Evolutionary conservation across 2,329 filamentous ascomycete genomes (phyloP), one percentile per base, ranked within the genome.

Genomic region (Phoma herbarum): DNA sequence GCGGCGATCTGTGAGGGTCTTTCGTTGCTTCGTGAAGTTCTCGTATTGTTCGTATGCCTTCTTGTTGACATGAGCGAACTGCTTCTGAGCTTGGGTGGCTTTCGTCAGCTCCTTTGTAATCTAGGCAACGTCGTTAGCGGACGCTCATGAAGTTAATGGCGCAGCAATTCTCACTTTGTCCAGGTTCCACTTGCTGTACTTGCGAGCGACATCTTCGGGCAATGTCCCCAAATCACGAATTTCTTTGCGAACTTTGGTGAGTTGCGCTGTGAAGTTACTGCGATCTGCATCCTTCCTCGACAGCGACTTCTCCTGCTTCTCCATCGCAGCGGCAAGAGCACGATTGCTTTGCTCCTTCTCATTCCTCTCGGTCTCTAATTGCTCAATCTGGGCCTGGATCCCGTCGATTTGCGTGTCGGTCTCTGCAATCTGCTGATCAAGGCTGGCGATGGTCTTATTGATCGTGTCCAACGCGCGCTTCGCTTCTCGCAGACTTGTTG

Each of bases 41-140:
- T 94, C 96, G 82, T 98, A 99, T 77, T 99, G 95, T 79, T 99
- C 96, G 74, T 98, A 97, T 0, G 95, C 95, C 80, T 99, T 98
- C 81, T 98, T 99, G 85, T 99, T 99, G 80, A 99, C 93, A 71
- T 97, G 92, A 54, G 93, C 92, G 80, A 95, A 98, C 76, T 97
- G 97, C 81, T 98, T 98, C 53, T 98, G 83, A 0, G 91, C 88
- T 68, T 97, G 92, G 63, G 96, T 96, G 71, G 94, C 92, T 72
- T 93, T 96, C 79, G 95, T 93, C 23, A 98, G 86, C 56, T 89
- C 52, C 84, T 83, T 52, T 73, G 78, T 66, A 75, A 57, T 64
- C 65, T 70, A 35, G 5, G 44, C 6, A 67, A 62, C 7, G 71
- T 63, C 41, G 61, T 65, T 60, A 69, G 59, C 45, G 39, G 25